phyloP scores from a whole-genome alignment of 495 filamentous ascomycete genomes.

The Penicillium salamii region DNA sequence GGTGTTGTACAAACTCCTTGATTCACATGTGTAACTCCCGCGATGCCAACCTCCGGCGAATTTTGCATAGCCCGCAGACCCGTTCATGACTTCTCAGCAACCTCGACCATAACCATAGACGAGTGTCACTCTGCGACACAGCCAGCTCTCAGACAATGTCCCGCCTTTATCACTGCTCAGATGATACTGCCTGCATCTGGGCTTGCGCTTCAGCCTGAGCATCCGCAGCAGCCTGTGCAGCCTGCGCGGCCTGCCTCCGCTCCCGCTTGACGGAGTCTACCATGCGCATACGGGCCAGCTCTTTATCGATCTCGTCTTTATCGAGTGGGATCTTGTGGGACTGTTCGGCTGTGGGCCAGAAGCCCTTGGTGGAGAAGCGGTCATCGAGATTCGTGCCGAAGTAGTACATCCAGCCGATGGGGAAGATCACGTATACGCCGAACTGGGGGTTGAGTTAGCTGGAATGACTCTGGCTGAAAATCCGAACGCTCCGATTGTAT shows the following conservation, averaged over 20 bases:
- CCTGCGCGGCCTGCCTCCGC: slow-evolving; percentile 49
- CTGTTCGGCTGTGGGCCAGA: slow-evolving; percentile 87
- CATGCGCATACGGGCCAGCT: slow-evolving; percentile 69
- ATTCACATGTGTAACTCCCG: slow-evolving; percentile 19
- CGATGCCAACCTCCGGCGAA: neutral
- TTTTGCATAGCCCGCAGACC: too few species aligned
- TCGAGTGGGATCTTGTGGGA: slow-evolving; percentile 88
- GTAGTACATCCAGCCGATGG: slow-evolving; percentile 99
- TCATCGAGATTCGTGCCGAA: slow-evolving; percentile 97
- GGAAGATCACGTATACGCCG: slow-evolving; percentile 97
- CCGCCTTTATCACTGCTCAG: slow-evolving; percentile 4
- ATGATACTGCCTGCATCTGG: slow-evolving; percentile 13
- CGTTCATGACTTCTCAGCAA: too few species aligned
- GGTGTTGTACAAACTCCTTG: slow-evolving; percentile 32
- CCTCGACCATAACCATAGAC: too few species aligned
- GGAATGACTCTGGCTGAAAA: neutral
- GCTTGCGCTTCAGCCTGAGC: slow-evolving; percentile 37
- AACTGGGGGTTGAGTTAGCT: slow-evolving; percentile 54
- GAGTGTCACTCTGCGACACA: neutral
- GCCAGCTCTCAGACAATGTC: neutral
- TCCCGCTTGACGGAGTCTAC: slow-evolving; percentile 41
- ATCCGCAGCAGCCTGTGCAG: slow-evolving; percentile 50
- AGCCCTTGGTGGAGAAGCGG: slow-evolving; percentile 80
- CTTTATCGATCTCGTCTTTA: slow-evolving; percentile 76
- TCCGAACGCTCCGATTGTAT: too few species aligned